Evolutionary conservation across 2,329 filamentous ascomycete species (phyloP).

Genomic region (Epichloe aotearoae): DNA sequence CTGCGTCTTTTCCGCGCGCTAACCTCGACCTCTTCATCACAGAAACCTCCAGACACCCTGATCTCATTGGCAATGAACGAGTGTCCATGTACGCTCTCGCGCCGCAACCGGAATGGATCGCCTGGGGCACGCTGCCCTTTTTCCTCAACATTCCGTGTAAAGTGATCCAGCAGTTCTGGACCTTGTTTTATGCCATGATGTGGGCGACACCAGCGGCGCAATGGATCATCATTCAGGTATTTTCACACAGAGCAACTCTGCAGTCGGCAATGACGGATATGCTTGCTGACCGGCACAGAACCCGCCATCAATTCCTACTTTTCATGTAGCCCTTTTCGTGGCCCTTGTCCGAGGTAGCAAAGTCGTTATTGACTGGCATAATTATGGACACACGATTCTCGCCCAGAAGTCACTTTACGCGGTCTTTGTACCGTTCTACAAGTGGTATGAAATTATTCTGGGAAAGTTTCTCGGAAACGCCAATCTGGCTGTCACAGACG

Average conservation of each 20-base stretch:
- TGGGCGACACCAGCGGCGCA: conserved; percentile 61
- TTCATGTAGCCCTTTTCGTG: conserved; percentile 60
- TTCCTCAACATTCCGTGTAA: conserved; percentile 69
- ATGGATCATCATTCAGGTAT: conserved; percentile 75
- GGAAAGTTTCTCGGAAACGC: conserved; percentile 52
- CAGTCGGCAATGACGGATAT: background rate
- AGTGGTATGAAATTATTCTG: conserved; percentile 62
- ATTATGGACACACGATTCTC: conserved; percentile 93
- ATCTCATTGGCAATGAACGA: conserved; percentile 52
- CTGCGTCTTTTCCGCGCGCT: background rate
- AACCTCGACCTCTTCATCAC: background rate
- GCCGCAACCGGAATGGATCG: conserved; percentile 52
- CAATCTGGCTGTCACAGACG: conserved; percentile 79
- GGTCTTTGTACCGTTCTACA: conserved; percentile 65
- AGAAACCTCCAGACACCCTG: conserved; percentile 74
- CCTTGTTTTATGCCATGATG: conserved; percentile 56
- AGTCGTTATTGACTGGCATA: conserved; percentile 95
- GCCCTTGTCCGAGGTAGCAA: conserved; percentile 67
- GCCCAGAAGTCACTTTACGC: conserved; percentile 49
- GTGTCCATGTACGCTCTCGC: conserved; percentile 61
- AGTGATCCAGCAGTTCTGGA: conserved; percentile 67
- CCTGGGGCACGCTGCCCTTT: conserved; percentile 61
- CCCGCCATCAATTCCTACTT: conserved; percentile 84
- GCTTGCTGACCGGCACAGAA: conserved; percentile 43
- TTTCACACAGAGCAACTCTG: conserved; percentile 3